Base-by-base conservation (phyloP, 768 basidiomycete species). In the Lactarius trivialis region DNA sequence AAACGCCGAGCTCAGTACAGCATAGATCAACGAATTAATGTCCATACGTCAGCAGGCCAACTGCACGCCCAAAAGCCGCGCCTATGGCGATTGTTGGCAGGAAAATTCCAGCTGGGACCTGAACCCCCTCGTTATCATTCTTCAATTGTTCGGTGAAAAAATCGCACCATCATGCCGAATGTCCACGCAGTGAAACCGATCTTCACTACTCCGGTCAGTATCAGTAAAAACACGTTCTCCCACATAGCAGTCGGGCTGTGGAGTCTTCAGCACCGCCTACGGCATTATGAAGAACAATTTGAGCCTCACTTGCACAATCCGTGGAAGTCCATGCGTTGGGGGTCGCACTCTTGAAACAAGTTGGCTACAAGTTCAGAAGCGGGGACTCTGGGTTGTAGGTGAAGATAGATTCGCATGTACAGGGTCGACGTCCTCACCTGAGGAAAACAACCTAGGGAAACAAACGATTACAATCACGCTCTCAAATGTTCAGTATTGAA, bases 351-450 rank as follows among this genome's bases (percentile, higher is more conserved):
- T 66, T 86, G 84, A 72, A 93, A 89, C 14, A 93, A 81, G 68
- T 88, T 88, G 11, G 88, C 83, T 7, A 94, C 92, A 24, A 93
- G 78, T 70, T 93, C 90, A 0, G 90, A 91, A 1, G 86, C 78
- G 70, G 86, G 87, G 6, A 85, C 88, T 52, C 87, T 85, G 60
- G 12, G 24, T 24, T 6, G 45, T 8, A 49, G 11, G 43, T 60
- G 19, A 34, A 24, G 32, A 30, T 53, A 8, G 24, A 5, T 3
- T 32, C 48, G n/a, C 12, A 7, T 37, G 4, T 32, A 52, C 33
- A 49, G 14, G 11, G 49, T 5, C 14, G 37, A 30, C 8, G 6
- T 39, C 8, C 68, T 61, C 70, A 82, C 83, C 83, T 78, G 39
- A 85, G 78, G 69, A 87, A 89, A 28, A 88, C 85, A 45, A 88